A percentile compares a stretch with the other conserved stretches of the same genome.
Evolutionary conservation across 2,329 filamentous ascomycete genomes (phyloP).

Genomic region (Hypoxylon sp.): DNA sequence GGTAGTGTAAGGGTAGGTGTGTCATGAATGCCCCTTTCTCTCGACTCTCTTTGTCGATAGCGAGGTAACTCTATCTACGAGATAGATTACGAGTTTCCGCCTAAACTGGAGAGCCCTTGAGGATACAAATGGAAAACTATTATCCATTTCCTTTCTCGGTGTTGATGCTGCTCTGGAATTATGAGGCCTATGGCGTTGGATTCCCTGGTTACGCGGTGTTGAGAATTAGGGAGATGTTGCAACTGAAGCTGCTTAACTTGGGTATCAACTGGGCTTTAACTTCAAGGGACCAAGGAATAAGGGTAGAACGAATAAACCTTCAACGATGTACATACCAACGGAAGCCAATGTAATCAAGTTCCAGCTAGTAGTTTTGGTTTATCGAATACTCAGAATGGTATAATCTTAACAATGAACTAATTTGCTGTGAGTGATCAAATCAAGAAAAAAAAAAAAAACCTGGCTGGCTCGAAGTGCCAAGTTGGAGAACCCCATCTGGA

Average conservation of each 20-base stretch:
- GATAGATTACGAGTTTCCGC: not conserved
- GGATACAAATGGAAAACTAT: constrained; percentile 4
- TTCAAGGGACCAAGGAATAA: not conserved
- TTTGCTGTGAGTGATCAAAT: constrained; percentile 1
- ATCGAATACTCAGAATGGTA: not conserved
- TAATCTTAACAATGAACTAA: not conserved
- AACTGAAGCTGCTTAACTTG: not conserved
- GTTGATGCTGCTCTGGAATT: not conserved
- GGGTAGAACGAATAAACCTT: not conserved
- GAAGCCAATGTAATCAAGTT: not conserved
- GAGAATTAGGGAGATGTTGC: not conserved
- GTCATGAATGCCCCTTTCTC: not conserved
- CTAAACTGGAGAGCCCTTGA: not conserved
- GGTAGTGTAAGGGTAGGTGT: not conserved
- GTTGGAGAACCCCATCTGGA: not conserved
- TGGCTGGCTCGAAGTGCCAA: not conserved
- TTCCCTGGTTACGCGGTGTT: not conserved
- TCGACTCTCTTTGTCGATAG: not conserved
- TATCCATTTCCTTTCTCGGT: not conserved
- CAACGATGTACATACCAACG: constrained; percentile 6
- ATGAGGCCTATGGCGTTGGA: not conserved
- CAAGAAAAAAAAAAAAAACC: not conserved
- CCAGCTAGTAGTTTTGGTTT: not conserved
- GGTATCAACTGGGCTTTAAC: not conserved
- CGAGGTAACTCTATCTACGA: not conserved